Evolutionary conservation across 495 filamentous ascomycete species (phyloP), one percentile per base, ranked within the genome.

Genomic region (Rhypophila decipiens): DNA sequence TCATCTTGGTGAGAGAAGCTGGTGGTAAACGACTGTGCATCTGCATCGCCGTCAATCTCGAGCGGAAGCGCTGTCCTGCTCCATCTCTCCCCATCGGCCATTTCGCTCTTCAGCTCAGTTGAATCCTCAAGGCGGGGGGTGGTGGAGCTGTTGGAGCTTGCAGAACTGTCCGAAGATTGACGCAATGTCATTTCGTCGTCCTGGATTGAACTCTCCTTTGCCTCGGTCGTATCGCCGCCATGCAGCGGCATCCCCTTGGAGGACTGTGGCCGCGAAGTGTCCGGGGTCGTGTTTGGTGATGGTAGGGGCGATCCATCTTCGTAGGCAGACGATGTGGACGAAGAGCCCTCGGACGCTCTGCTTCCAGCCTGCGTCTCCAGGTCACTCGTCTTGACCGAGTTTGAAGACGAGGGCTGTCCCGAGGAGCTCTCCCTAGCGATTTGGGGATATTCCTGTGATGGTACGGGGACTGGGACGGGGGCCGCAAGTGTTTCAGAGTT

Each of bases 251-350:
- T 4, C 21, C 61, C 69, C 39, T 66, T 69, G 15, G 63, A 61
- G 17, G 68, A 69, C 33, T 73, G 71, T 2, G 69, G 66, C 17
- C 69, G 63, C 1, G 70, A 73, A 3, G 70, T 73, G 42, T 74
- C 68, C 10, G 72, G 71, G 2, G 71, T 76, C 11, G 65, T 70
- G 3, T 56, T 57, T 23, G 62, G 60, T 1, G 64, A 65, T 1
- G 68, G 61, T 17, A 65, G 65, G 1, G 64, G 61, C 15, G 70
- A 72, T 7, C 53, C 53, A 44, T 75, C 71, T 44, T 70, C 69
- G 12, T 58, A 67, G 15, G 60, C 66, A 0, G 71, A 75, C 12
- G 71, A 73, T 8, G 61, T 55, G 0, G n/a, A n/a, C n/a, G 69
- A 73, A 0, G 71, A 75, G 18, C 66, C 64, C 42, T 75, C 71